Evolutionary conservation across 495 filamentous ascomycete genomes (phyloP), one percentile per base, ranked within the genome.

Genomic region (Neurospora sp.): DNA sequence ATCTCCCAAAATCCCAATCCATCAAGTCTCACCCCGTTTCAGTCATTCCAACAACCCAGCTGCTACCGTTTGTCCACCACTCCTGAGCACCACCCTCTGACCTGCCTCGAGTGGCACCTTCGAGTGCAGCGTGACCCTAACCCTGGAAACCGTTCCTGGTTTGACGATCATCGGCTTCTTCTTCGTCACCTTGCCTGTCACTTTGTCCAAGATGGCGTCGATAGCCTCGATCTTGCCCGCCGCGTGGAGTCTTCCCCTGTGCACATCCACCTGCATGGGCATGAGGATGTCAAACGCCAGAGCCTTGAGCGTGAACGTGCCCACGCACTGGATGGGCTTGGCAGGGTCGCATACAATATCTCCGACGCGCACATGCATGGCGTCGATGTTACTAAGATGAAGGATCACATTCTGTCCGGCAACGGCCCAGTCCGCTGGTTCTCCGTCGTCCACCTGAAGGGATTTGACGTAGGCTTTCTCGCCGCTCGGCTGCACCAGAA

Each of bases 331-430:
- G 53, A 97, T 91, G 0, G 93, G 92, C 5, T 88, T 81, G 14
- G 86, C 82, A 2, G 89, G 85, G 53, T 88, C 85, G 82, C 94
- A 97, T 42, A 97, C 81, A 27, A 98, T 91, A 77, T 99, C 95
- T 12, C 96, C 96, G 10, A 89, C 78, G 59, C 89, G 89, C 10
- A 98, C 86, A 77, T 97, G 91, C 18, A 91, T 86, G 2, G 91
- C 86, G 73, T 98, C 94, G 77, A 97, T 94, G 71, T 93, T 92
- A n/a, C 88, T 86, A 70, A 99, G 86, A 77, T 97, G 92, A 22
- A 99, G 81, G 2, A 90, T 89, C 11, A 91, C 88, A 71, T 97
- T 97, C 77, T 98, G 94, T 16, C 96, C 94, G 3, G 94, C 96
- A n/a, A 98, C 94, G 5, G 94, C 96, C 94, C 94, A 99, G 72